Base-by-base conservation (phyloP, 1,284 basidiomycete genomes). In the Heliocybe sulcata region DNA sequence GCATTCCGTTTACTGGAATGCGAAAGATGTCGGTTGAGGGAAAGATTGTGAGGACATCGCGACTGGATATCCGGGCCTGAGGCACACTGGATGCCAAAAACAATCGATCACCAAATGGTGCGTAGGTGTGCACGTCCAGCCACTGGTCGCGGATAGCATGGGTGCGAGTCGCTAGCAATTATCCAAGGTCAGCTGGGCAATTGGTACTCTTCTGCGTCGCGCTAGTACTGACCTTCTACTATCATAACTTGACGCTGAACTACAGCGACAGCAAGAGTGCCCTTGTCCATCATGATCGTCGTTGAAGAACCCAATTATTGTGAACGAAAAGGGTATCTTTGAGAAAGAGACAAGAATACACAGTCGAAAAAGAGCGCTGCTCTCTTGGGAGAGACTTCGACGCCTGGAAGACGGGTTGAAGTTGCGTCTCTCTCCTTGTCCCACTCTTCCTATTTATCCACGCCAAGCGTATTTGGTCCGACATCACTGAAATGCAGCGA, bases 211-310 rank as follows among this genome's bases (percentile, higher is more conserved):
- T 25, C 14, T 1, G 1, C 45, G n/a, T 35, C 1, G 31, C n/a
- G 52, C 16, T 8, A 53, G 16, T 42, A 59, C 67, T 56, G 60
- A 83, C 84, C 79, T 80, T 83, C 79, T 31, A 87, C 79, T 56
- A 87, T 64, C 72, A 78, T 79, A 23, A 87, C 79, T 63, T 82
- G 79, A 60, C 76, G 79, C 59, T 82, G 79, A 51, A 87, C 81
- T 55, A 86, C 64, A 26, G 85, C 85, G 55, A 87, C 76, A 54
- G 82, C 85, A 56, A 86, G 68, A 45, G 77, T 75, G 53, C 84
- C 81, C 63, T 77, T 68, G 59, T 78, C 71, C 74, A 86, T 74
- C 69, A 75, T 77, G 49, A 52, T 61, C 38, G 22, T 26, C 12
- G 8, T 3, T 31, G 12, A 12, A 31, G 12, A 12, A 12, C 29